A percentile compares a stretch with the other conserved stretches of the same genome.
phyloP scores from a whole-genome alignment of 2,329 filamentous ascomycete species.

The Fusarium compactum region DNA sequence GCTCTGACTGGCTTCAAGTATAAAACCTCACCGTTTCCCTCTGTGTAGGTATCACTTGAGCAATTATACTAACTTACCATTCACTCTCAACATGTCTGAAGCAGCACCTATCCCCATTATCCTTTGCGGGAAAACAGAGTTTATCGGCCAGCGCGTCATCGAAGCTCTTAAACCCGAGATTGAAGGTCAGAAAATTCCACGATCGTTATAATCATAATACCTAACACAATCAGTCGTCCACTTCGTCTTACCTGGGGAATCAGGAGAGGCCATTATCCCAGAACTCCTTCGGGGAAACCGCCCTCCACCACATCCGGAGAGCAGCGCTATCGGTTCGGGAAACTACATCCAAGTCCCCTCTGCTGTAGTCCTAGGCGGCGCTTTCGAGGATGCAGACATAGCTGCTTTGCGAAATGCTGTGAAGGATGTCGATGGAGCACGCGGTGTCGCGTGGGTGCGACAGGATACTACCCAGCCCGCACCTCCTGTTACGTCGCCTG shows the following conservation, averaged over 20 bases:
- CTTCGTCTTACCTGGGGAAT: slow-evolving; percentile 28
- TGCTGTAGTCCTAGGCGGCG: slow-evolving; percentile 20
- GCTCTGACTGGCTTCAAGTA: background rate
- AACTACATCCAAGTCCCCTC: slow-evolving; percentile 2
- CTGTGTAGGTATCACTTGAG: accelerated
- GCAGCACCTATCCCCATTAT: slow-evolving; percentile 18
- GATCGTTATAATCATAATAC: too few relatives aligned
- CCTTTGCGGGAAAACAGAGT: slow-evolving; percentile 33
- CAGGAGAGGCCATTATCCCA: slow-evolving; percentile 20
- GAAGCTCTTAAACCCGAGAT: slow-evolving; percentile 29
- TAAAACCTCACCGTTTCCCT: background rate
- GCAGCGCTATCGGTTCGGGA: slow-evolving; percentile 15
- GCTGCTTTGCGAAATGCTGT: slow-evolving; percentile 1
- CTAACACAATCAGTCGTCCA: slow-evolving; percentile 12
- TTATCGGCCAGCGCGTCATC: slow-evolving; percentile 14
- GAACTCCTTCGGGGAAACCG: background rate
- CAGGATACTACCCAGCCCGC: slow-evolving; percentile 16
- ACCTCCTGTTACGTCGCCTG: slow-evolving; percentile 21
- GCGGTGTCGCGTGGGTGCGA: slow-evolving; percentile 23
- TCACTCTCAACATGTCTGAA: background rate
- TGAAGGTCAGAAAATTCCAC: background rate
- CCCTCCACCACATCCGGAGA: slow-evolving; percentile 5
- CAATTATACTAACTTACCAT: accelerated
- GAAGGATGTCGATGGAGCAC: background rate
- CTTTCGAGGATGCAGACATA: slow-evolving; percentile 25